Evolutionary conservation across 2,329 filamentous ascomycete species (phyloP).

Genomic region (Epichloe glyceriae): DNA sequence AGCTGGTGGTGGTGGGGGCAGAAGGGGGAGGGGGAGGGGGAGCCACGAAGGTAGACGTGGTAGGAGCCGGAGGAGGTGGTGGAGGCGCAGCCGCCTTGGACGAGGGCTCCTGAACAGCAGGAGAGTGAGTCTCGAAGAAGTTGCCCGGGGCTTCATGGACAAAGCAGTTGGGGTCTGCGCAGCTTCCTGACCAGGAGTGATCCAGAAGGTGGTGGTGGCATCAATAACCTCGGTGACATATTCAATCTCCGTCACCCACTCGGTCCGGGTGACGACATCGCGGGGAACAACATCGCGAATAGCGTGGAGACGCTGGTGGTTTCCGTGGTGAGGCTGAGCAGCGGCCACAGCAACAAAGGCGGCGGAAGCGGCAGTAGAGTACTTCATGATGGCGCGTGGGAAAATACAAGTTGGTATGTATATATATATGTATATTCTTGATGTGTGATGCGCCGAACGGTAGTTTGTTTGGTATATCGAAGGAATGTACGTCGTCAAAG

Average conservation of each 20-base stretch:
- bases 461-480: slow-evolving; percentile 5
- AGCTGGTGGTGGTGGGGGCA: slow-evolving; percentile 6
- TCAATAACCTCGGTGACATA: slow-evolving; percentile 36
- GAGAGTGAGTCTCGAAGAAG: slow-evolving; percentile 17
- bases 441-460: neutral
- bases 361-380: slow-evolving; percentile 17
- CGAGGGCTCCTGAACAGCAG: slow-evolving; percentile 1
- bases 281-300: slow-evolving; percentile 14
- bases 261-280: slow-evolving; percentile 33
- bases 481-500: neutral
- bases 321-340: slow-evolving; percentile 36
- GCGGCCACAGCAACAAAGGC: slow-evolving; percentile 28
- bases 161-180: slow-evolving; percentile 11
- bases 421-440: no score
- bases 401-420: neutral
- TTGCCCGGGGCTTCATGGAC: slow-evolving; percentile 12
- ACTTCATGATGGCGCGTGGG: slow-evolving; percentile 27
- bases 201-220: slow-evolving; percentile 31
- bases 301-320: slow-evolving; percentile 22
- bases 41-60: slow-evolving; percentile 10
- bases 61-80: slow-evolving; percentile 4
- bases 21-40: slow-evolving; percentile 9
- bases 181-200: slow-evolving; percentile 23
- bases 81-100: neutral
- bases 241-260: slow-evolving; percentile 37